Conservation (phyloP, 345 rosid species). For the Erucastrum elatum region DNA sequence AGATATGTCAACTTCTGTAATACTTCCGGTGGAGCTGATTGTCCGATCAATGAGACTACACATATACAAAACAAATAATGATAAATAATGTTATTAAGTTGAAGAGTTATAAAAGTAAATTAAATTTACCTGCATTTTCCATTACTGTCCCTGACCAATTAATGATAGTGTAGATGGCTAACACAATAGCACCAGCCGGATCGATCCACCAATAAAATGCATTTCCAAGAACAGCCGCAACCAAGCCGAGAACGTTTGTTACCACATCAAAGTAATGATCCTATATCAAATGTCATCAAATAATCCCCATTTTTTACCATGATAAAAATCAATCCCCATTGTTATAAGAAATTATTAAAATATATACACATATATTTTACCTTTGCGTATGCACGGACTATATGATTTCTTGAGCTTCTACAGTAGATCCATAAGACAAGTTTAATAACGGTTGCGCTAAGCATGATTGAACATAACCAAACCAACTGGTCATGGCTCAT, state of each 20-base stretch:
- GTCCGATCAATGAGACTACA: conserved; percentile 85
- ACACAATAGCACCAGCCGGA: conserved; percentile 76
- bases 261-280: conserved; percentile 92
- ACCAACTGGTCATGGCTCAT: conserved; percentile 53
- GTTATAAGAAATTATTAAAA: conserved; percentile 4
- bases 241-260: conserved; percentile 80
- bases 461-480: conserved; percentile 81
- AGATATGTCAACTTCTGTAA: conserved; percentile 78
- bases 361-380: conserved; percentile 32
- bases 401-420: conserved; percentile 64
- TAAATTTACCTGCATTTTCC: conserved; percentile 76
- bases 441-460: conserved; percentile 72
- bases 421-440: conserved; percentile 88
- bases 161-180: conserved; percentile 80
- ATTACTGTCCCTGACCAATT: conserved; percentile 90
- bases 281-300: conserved; percentile 40
- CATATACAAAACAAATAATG: not conserved
- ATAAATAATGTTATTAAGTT: not conserved
- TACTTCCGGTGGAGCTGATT: conserved; percentile 85
- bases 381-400: conserved; percentile 94
- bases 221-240: conserved; percentile 83
- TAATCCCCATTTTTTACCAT: not conserved
- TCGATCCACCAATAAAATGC: conserved; percentile 87
- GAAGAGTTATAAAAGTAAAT: not conserved
- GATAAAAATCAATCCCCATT: not conserved